A percentile compares a stretch with the other conserved stretches of the same genome.
phyloP scores from a whole-genome alignment of 495 filamentous ascomycete species.

The Annulohypoxylon bovei region DNA sequence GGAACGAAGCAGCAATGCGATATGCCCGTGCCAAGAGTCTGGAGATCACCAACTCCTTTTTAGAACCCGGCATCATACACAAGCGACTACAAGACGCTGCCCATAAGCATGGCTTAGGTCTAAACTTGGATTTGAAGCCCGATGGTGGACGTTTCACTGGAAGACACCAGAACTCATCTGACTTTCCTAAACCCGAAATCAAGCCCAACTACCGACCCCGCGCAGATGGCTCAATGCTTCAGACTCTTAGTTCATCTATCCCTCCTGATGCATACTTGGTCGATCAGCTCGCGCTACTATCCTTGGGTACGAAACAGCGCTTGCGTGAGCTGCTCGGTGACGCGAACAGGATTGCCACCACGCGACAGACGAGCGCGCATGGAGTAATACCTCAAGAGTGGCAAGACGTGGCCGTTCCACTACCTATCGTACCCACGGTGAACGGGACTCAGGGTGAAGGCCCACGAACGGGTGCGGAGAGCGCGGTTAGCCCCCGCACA shows the following conservation, averaged over 20 bases:
- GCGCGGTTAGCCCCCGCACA: slow-evolving; percentile 58
- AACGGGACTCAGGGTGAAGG: slow-evolving; percentile 48
- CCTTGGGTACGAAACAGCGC: slow-evolving; percentile 77
- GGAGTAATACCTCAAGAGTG: slow-evolving; percentile 76
- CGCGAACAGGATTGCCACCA: slow-evolving; percentile 68
- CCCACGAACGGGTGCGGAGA: slow-evolving; percentile 51
- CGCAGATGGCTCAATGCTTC: slow-evolving; percentile 64
- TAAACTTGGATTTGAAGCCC: slow-evolving; percentile 60
- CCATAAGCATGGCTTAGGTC: slow-evolving; percentile 62
- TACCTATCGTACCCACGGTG: slow-evolving; percentile 36
- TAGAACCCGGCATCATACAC: slow-evolving; percentile 55
- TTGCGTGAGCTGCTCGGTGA: slow-evolving; percentile 76
- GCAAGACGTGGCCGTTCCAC: slow-evolving; percentile 67
- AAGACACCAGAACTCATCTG: slow-evolving; percentile 57
- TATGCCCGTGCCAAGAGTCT: slow-evolving; percentile 54
- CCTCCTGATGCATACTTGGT: slow-evolving; percentile 71
- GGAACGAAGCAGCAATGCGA: slow-evolving; percentile 56
- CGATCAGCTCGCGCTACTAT: slow-evolving; percentile 79
- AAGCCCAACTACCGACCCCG: slow-evolving; percentile 43
- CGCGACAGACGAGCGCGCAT: slow-evolving; percentile 74
- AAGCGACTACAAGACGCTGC: slow-evolving; percentile 68
- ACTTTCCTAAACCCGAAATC: slow-evolving; percentile 58
- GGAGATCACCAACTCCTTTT: slow-evolving; percentile 57
- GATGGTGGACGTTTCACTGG: slow-evolving; percentile 54
- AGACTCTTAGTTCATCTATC: slow-evolving; percentile 71